Conservation (phyloP, 2,329 filamentous ascomycete genomes). For the Dichotomopilus funicola region DNA sequence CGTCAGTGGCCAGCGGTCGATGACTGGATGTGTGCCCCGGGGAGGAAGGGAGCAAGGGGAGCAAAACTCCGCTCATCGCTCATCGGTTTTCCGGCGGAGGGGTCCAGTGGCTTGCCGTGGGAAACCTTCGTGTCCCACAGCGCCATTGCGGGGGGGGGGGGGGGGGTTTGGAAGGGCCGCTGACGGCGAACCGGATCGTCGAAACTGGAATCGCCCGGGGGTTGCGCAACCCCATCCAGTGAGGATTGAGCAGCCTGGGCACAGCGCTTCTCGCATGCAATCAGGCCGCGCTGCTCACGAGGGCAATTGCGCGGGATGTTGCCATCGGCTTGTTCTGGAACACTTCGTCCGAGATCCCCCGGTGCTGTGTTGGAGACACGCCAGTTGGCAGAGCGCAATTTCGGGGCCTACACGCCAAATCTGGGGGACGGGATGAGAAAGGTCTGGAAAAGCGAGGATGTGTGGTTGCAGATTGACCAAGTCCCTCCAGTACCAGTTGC, state of each 20-base stretch:
- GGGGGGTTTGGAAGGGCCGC: not conserved
- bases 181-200: not conserved
- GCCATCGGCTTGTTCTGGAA: not conserved
- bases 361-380: not conserved
- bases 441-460: not conserved
- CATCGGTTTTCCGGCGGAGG: not conserved
- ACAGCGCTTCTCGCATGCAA: constrained; percentile 2
- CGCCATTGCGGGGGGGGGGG: not conserved
- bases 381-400: not conserved
- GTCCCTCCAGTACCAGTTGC: no score
- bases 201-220: not conserved
- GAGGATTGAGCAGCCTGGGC: not conserved
- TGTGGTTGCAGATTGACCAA: no score
- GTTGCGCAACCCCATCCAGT: not conserved
- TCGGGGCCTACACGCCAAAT: not conserved
- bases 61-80: not conserved
- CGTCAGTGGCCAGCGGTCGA: no score
- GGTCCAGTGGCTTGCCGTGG: not conserved
- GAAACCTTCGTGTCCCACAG: constrained; percentile 4
- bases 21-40: not conserved
- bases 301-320: not conserved
- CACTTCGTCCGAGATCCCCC: not conserved
- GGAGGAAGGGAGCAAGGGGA: not conserved
- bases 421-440: not conserved
- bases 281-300: not conserved